phyloP scores from a whole-genome alignment of 2,329 filamentous ascomycete species.

The Alternaria burnsii region DNA sequence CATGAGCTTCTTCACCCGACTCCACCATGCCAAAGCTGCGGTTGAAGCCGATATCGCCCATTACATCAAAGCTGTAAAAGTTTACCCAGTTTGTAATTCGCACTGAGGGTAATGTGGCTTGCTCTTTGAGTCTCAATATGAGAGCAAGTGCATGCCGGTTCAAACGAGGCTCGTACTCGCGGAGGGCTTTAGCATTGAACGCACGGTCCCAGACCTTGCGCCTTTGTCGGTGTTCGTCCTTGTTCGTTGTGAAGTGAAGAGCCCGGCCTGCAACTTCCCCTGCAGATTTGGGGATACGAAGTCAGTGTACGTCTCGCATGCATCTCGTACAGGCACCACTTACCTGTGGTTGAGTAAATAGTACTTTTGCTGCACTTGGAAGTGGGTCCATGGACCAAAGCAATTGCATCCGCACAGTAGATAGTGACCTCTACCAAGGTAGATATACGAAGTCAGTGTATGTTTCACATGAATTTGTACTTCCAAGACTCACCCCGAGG shows the following conservation, averaged over 20 bases:
- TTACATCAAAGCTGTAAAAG: constrained; percentile 60
- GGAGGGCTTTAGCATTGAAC: constrained; percentile 45
- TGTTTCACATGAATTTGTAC: neutral
- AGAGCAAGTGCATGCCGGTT: constrained; percentile 40
- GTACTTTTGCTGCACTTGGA: constrained; percentile 42
- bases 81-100: constrained; percentile 47
- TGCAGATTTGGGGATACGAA: too few relatives aligned
- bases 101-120: constrained; percentile 26
- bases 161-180: constrained; percentile 48
- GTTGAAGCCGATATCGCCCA: constrained; percentile 57
- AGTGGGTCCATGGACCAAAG: constrained; percentile 39
- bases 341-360: constrained; percentile 33
- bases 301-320: too few relatives aligned
- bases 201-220: constrained; percentile 47
- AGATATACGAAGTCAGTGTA: neutral
- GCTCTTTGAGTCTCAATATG: constrained; percentile 35
- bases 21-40: constrained; percentile 52
- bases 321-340: too few relatives aligned
- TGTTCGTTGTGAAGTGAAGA: constrained; percentile 40
- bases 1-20: constrained; percentile 37
- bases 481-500: constrained; percentile 25
- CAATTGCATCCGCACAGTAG: constrained; percentile 38
- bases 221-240: constrained; percentile 39
- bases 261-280: constrained; percentile 31
- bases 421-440: constrained; percentile 38